Percentiles rank a stretch among this genome's conserved stretches.
Evolutionary conservation across 768 basidiomycete genomes (phyloP).

Genomic region (Boletellus ananas): DNA sequence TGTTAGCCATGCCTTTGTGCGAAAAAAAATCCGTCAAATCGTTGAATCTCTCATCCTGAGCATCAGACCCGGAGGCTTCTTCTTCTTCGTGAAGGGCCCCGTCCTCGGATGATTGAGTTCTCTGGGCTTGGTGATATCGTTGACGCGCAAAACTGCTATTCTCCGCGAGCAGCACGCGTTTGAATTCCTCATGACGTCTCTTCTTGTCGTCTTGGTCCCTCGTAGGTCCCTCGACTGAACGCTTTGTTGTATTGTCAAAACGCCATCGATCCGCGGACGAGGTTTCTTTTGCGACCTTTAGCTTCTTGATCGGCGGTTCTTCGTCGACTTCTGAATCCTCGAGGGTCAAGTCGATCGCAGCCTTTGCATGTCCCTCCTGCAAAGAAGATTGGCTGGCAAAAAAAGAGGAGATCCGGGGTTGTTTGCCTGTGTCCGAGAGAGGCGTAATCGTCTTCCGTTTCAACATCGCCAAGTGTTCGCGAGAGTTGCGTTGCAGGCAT

Average conservation of each 20-base stretch:
- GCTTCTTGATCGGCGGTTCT: constrained; percentile 28
- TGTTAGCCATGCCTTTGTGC: constrained; percentile 30
- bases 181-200: constrained; percentile 46
- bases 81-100: constrained; percentile 25
- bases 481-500: no score
- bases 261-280: constrained; percentile 41
- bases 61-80: constrained; percentile 33
- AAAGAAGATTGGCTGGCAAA: constrained; percentile 28
- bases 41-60: constrained; percentile 45
- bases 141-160: constrained; percentile 36
- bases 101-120: constrained; percentile 17
- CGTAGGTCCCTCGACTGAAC: not conserved
- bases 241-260: constrained; percentile 32
- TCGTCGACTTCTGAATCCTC: constrained; percentile 33
- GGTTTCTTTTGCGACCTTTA: constrained; percentile 20
- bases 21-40: constrained; percentile 48
- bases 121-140: constrained; percentile 7
- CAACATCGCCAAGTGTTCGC: constrained; percentile 7
- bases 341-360: constrained; percentile 53
- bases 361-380: constrained; percentile 28
- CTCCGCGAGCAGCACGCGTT: constrained; percentile 48
- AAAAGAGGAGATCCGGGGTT: constrained; percentile 41
- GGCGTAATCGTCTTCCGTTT: constrained; percentile 12
- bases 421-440: constrained; percentile 16
- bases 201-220: constrained; percentile 39